Conservation (phyloP, 140 eudicot genomes). For the Stevia rebaudiana region DNA sequence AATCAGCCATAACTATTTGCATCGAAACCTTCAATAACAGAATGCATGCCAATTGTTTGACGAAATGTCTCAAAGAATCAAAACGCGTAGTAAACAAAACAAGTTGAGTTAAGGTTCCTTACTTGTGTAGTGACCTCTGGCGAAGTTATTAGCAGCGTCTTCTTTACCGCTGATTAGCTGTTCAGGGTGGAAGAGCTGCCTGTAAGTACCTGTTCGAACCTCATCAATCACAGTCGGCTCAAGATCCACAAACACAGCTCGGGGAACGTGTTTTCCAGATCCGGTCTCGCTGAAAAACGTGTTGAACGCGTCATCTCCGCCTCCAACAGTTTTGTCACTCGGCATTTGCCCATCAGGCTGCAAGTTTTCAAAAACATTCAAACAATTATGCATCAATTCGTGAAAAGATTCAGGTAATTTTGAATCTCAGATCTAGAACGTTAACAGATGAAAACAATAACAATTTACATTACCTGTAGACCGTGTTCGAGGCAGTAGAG, state of each 20-base stretch:
- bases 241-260: conserved; percentile 68
- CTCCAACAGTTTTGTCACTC: conserved; percentile 59
- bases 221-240: conserved; percentile 82
- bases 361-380: background rate
- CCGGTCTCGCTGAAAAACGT: conserved; percentile 81
- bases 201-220: conserved; percentile 67
- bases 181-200: conserved; percentile 77
- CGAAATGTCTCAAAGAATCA: conserved; percentile 27
- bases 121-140: conserved; percentile 82
- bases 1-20: background rate
- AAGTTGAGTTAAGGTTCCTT: background rate
- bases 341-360: conserved; percentile 95
- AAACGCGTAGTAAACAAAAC: no score
- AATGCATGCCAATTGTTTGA: conserved; percentile 11
- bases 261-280: conserved; percentile 76
- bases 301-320: conserved; percentile 84
- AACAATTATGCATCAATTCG: background rate
- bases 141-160: conserved; percentile 84
- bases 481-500: conserved; percentile 80
- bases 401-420: background rate
- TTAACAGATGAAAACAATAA: background rate
- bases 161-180: conserved; percentile 80
- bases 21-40: no score
- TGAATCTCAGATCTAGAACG: background rate
- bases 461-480: conserved; percentile 38